These are phyloP conservation scores for Leccinum imitatum DNA, from an alignment of 768 basidiomycete species.

Conservation along the genomic window DNA sequence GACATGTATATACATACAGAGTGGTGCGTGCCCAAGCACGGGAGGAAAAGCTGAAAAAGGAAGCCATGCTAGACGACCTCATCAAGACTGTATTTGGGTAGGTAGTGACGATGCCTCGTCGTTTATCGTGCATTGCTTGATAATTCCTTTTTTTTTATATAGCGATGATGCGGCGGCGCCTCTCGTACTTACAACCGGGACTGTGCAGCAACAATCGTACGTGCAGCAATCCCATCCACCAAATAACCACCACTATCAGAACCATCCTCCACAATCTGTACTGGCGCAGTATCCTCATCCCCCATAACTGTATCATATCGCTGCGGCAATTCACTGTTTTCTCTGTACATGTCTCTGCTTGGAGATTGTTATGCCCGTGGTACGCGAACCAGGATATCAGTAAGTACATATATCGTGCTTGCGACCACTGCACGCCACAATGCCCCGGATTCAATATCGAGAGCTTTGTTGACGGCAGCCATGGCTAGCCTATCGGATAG, in stretches of 20 bases:
- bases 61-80: slow-evolving; percentile 55
- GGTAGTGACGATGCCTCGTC: slow-evolving; percentile 19
- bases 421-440: neutral
- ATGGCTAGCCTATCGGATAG: neutral
- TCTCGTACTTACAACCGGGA: slow-evolving; percentile 12
- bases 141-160: neutral
- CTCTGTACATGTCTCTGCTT: neutral
- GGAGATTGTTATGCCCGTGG: neutral
- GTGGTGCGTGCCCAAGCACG: slow-evolving; percentile 50
- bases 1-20: slow-evolving; percentile 16
- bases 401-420: neutral
- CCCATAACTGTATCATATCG: slow-evolving; percentile 7
- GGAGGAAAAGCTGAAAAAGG: slow-evolving; percentile 58
- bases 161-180: slow-evolving; percentile 30
- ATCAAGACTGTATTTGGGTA: slow-evolving; percentile 53
- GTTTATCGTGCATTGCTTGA: neutral
- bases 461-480: neutral
- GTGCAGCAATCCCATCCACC: slow-evolving; percentile 11
- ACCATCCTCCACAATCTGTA: slow-evolving; percentile 14
- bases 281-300: slow-evolving; percentile 17
- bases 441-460: too few relatives aligned
- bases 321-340: neutral
- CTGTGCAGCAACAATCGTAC: slow-evolving; percentile 8
- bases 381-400: neutral
- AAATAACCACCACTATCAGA: slow-evolving; percentile 11